Conservation (phyloP, 352 stramenopile genomes). For the Phytopythium oedochilum region DNA sequence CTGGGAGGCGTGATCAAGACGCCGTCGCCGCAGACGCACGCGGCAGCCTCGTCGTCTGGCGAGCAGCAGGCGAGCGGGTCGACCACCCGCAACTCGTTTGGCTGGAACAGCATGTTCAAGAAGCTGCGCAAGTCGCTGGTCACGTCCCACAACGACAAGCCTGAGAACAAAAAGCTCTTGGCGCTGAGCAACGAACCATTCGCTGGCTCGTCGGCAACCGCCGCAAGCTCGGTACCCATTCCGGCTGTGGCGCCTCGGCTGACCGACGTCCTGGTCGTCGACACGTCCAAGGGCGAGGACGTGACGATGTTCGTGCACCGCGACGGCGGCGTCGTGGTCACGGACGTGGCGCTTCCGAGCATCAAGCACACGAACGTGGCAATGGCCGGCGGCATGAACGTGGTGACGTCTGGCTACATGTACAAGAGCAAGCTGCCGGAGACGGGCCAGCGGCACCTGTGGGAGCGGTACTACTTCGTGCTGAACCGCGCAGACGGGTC, state of each 20-base stretch:
- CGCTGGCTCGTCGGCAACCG: conserved; percentile 15
- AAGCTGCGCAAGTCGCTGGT: conserved; percentile 75
- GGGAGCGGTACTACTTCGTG: conserved; percentile 86
- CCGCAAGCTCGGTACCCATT: neutral
- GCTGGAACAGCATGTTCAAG: conserved; percentile 83
- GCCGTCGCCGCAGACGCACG: conserved; percentile 21
- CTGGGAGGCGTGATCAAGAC: conserved; percentile 74
- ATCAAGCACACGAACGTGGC: conserved; percentile 16
- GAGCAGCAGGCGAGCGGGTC: conserved; percentile 8
- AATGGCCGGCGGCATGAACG: conserved; percentile 33
- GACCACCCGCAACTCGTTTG: conserved; percentile 43
- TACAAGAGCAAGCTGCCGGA: conserved; percentile 86
- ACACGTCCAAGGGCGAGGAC: conserved; percentile 81
- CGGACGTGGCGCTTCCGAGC: conserved; percentile 37
- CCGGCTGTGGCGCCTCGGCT: conserved; percentile 31
- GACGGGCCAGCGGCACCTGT: conserved; percentile 73
- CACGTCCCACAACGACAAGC: conserved; percentile 48
- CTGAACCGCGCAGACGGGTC: conserved; percentile 68
- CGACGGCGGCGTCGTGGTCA: conserved; percentile 64
- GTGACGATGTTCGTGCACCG: conserved; percentile 76
- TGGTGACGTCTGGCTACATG: conserved; percentile 83
- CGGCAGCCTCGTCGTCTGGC: neutral
- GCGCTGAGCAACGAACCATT: conserved; percentile 74
- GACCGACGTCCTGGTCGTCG: conserved; percentile 68
- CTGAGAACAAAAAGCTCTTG: conserved; percentile 59